A percentile compares a stretch with the other conserved stretches of the same genome.
Conservation (phyloP, 805 yeast genomes). For the Saturnispora quitensis region DNA sequence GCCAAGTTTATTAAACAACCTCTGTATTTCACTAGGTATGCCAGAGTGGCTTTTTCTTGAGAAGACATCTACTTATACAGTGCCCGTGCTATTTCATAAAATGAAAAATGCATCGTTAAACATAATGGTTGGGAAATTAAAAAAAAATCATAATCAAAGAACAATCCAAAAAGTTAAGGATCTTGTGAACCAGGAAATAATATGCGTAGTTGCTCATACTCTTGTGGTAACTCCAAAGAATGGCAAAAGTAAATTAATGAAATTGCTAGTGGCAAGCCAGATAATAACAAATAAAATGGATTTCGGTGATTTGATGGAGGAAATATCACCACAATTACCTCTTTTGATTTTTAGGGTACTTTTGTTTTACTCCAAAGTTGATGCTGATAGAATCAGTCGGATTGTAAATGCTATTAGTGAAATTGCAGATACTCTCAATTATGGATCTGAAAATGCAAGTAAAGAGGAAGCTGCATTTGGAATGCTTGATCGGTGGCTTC, state of each 20-base stretch:
- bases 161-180: constrained; percentile 5
- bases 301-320: constrained; percentile 30
- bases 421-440: constrained; percentile 17
- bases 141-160: constrained; percentile 1
- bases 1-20: constrained; percentile 44
- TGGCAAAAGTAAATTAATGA: constrained; percentile 4
- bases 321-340: constrained; percentile 13
- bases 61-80: constrained; percentile 62
- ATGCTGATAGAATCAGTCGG: constrained; percentile 19
- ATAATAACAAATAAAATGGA: constrained; percentile 11
- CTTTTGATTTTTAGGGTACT: constrained; percentile 15
- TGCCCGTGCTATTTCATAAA: constrained; percentile 61
- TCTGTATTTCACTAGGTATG: constrained; percentile 60
- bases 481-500: constrained; percentile 27
- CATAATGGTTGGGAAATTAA: constrained; percentile 6
- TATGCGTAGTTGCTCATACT: constrained; percentile 4
- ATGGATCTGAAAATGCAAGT: constrained; percentile 14
- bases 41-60: constrained; percentile 51
- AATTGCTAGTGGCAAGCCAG: constrained; percentile 1
- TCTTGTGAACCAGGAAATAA: constrained; percentile 1
- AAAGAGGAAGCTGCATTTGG: constrained; percentile 23
- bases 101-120: constrained; percentile 8
- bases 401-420: constrained; percentile 35
- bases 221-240: constrained; percentile 5
- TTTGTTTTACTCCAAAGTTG: constrained; percentile 32